A percentile compares a stretch with the other conserved stretches of the same genome.
Conservation (phyloP, 495 filamentous ascomycete species). For the Daldinia childiae region DNA sequence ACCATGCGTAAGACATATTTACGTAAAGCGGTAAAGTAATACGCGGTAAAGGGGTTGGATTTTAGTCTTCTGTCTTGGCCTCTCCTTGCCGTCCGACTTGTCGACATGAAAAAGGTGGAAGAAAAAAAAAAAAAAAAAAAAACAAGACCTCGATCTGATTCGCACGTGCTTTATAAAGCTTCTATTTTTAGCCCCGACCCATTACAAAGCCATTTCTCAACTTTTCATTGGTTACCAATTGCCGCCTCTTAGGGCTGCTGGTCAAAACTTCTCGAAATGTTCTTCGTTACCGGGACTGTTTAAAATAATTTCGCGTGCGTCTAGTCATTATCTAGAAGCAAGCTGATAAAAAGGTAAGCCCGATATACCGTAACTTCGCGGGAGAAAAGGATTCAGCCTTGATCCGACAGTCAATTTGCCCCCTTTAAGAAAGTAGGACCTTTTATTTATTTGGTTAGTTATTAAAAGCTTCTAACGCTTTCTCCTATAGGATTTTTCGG, state of each 20-base stretch:
- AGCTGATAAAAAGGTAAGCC: background rate
- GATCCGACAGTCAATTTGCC: background rate
- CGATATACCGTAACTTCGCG: background rate
- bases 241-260: conserved; percentile 28
- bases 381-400: background rate
- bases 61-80: conserved; percentile 10
- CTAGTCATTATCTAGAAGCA: background rate
- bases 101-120: conserved; percentile 1
- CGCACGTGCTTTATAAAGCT: conserved; percentile 37
- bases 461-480: background rate
- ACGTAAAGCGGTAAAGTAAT: conserved; percentile 32
- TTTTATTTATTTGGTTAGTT: background rate
- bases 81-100: background rate
- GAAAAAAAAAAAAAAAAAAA: background rate
- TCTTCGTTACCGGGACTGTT: background rate
- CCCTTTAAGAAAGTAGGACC: background rate
- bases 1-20: conserved; percentile 1
- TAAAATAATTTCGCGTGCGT: background rate
- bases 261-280: conserved; percentile 36
- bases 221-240: conserved; percentile 38
- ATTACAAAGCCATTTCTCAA: conserved; percentile 27
- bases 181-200: conserved; percentile 36
- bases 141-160: conserved; percentile 12
- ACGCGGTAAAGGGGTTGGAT: conserved; percentile 29
- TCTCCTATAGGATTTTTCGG: conserved; percentile 1